A percentile compares a stretch with the other conserved stretches of the same genome.
phyloP scores from a whole-genome alignment of 768 basidiomycete genomes.

The Suillus discolor region DNA sequence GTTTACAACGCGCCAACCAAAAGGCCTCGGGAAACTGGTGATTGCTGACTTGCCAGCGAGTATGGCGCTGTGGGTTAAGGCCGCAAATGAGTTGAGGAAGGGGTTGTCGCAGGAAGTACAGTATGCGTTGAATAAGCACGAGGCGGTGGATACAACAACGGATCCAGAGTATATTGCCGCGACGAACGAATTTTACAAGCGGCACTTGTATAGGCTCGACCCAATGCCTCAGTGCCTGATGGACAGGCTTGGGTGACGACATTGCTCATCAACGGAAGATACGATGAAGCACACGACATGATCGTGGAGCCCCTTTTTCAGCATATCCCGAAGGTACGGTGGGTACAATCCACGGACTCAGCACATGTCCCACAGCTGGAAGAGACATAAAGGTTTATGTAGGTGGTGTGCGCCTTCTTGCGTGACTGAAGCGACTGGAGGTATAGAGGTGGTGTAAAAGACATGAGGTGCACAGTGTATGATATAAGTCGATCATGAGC shows the following conservation, averaged over 20 bases:
- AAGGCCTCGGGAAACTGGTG: slow-evolving; percentile 48
- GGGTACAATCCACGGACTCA: slow-evolving; percentile 40
- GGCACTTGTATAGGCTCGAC: slow-evolving; percentile 46
- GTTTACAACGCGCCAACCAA: slow-evolving; percentile 39
- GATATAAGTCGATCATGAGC: neutral
- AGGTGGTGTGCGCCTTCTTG: slow-evolving; percentile 35
- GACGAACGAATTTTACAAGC: slow-evolving; percentile 42
- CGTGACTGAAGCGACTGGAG: neutral
- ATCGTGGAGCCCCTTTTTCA: slow-evolving; percentile 36
- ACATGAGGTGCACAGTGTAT: neutral
- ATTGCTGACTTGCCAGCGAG: slow-evolving; percentile 48
- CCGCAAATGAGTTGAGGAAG: slow-evolving; percentile 30
- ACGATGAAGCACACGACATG: slow-evolving; percentile 39
- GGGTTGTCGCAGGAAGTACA: slow-evolving; percentile 44
- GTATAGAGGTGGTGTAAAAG: neutral
- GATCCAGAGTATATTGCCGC: slow-evolving; percentile 48
- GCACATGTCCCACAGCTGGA: slow-evolving; percentile 39
- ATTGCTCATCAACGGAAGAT: slow-evolving; percentile 38
- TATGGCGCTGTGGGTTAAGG: slow-evolving; percentile 44
- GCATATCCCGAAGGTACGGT: slow-evolving; percentile 34
- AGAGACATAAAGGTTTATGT: slow-evolving; percentile 38
- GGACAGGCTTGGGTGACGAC: slow-evolving; percentile 35
- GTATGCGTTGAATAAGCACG: slow-evolving; percentile 45
- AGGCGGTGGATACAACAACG: slow-evolving; percentile 46
- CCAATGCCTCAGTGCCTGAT: slow-evolving; percentile 46